Evolutionary conservation across 202 grass and related monocot genomes (phyloP).

Genomic region (Zoysia matrella): DNA sequence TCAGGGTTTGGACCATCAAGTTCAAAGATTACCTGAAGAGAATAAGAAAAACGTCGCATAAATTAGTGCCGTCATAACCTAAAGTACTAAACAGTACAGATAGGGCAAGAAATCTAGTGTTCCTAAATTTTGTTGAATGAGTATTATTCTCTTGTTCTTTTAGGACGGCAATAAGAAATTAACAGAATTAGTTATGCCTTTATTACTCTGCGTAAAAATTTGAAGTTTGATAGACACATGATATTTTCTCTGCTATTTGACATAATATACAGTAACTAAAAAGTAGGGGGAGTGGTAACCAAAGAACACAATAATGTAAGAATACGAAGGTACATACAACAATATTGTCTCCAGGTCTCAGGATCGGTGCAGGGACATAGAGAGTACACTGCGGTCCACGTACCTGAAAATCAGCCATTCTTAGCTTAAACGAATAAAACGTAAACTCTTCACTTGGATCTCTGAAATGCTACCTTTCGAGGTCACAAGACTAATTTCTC

Average conservation of each 20-base stretch:
- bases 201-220: not conserved
- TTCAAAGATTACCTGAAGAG: slow-evolving; percentile 81
- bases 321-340: slow-evolving; percentile 60
- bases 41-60: not conserved
- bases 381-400: slow-evolving; percentile 84
- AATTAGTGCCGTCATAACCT: not conserved
- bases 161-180: not conserved
- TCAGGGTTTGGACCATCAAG: slow-evolving; percentile 64
- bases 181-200: not conserved
- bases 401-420: slow-evolving; percentile 50
- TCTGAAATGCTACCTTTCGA: not conserved
- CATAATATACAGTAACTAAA: not conserved
- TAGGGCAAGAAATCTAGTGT: not conserved
- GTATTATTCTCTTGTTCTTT: not conserved
- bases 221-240: not conserved
- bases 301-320: slow-evolving; percentile 8
- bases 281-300: not conserved
- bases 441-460: not conserved
- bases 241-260: not conserved
- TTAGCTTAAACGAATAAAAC: slow-evolving; percentile 40
- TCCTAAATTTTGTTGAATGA: not conserved
- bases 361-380: slow-evolving; percentile 83
- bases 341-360: slow-evolving; percentile 72
- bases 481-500: not conserved
- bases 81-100: not conserved